Conservation (phyloP, 2,329 filamentous ascomycete species). For the Magnaporthiopsis poae region DNA sequence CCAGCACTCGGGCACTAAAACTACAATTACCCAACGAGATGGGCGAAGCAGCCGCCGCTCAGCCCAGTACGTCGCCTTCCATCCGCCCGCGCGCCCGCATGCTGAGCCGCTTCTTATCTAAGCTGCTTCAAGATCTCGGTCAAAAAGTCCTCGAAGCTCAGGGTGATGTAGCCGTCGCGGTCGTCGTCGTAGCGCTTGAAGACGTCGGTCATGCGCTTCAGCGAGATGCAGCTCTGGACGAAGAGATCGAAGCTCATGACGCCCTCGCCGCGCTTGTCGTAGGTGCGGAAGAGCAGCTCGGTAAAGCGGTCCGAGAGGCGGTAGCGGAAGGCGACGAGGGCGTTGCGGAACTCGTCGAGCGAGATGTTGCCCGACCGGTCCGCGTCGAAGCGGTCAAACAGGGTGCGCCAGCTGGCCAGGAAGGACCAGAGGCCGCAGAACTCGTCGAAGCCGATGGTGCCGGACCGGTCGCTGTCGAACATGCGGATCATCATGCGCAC, state of each 20-base stretch:
- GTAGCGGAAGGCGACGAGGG: slow-evolving; percentile 87
- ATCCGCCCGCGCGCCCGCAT: too few relatives aligned
- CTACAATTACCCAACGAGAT: slow-evolving; percentile 1
- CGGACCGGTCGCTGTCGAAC: slow-evolving; percentile 88
- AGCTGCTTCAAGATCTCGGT: slow-evolving; percentile 57
- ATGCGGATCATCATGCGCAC: slow-evolving; percentile 99
- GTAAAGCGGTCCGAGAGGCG: slow-evolving; percentile 77
- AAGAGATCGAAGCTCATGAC: slow-evolving; percentile 90
- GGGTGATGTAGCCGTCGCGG: slow-evolving; percentile 80
- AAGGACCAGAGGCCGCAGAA: slow-evolving; percentile 97
- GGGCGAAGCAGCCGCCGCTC: too few relatives aligned
- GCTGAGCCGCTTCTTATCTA: slow-evolving; percentile 28
- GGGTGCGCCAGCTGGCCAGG: slow-evolving; percentile 80
- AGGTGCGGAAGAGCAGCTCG: slow-evolving; percentile 73
- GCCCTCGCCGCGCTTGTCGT: slow-evolving; percentile 65
- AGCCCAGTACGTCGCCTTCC: background rate
- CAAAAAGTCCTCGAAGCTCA: slow-evolving; percentile 74
- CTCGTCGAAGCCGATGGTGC: slow-evolving; percentile 86
- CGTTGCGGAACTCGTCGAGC: slow-evolving; percentile 76
- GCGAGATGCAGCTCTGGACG: slow-evolving; percentile 89
- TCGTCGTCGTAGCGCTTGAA: slow-evolving; percentile 99
- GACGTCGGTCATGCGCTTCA: slow-evolving; percentile 98
- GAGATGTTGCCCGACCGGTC: slow-evolving; percentile 82
- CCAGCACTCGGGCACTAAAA: background rate
- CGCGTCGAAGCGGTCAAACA: slow-evolving; percentile 91